Percentiles rank a stretch among this genome's conserved stretches.
These are phyloP conservation scores for Russula brevipes DNA, from an alignment of 768 basidiomycete genomes.

Conservation along the genomic window DNA sequence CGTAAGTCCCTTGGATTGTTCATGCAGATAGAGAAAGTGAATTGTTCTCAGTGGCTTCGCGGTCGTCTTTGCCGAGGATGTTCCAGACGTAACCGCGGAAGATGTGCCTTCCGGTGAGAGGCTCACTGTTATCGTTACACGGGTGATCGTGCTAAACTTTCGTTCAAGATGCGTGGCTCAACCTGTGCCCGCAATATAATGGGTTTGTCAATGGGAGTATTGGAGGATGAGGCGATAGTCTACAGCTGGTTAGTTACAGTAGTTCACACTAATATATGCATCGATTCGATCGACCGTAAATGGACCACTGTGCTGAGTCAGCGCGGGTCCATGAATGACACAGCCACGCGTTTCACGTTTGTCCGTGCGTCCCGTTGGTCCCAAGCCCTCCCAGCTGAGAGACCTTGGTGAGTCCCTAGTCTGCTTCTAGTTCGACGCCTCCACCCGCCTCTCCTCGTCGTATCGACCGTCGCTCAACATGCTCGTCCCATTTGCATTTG, in stretches of 20 bases:
- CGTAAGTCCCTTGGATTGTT: constrained; percentile 44
- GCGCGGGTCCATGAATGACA: constrained; percentile 21
- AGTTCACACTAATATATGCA: too few species aligned
- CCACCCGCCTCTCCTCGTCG: constrained; percentile 7
- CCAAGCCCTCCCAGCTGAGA: constrained; percentile 5
- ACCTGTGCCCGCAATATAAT: constrained; percentile 8
- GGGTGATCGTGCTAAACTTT: too few species aligned
- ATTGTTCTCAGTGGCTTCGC: constrained; percentile 12
- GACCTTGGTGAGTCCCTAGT: constrained; percentile 19
- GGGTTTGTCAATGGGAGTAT: too few species aligned
- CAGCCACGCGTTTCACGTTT: constrained; percentile 21
- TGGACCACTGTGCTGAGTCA: constrained; percentile 9
- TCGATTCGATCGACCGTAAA: not conserved
- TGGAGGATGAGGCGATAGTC: too few species aligned
- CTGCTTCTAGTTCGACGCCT: not conserved
- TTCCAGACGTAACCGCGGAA: constrained; percentile 2
- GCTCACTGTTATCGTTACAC: not conserved
- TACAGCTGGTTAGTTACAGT: too few species aligned
- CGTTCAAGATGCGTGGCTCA: not conserved
- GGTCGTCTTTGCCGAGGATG: constrained; percentile 21
- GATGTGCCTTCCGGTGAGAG: not conserved
- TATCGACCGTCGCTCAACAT: constrained; percentile 13
- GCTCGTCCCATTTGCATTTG: constrained; percentile 1
- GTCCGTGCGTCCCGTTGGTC: constrained; percentile 22
- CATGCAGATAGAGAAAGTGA: too few species aligned